Base-by-base conservation (phyloP, 208 protist genomes). In the Leishmania guyanensis region DNA sequence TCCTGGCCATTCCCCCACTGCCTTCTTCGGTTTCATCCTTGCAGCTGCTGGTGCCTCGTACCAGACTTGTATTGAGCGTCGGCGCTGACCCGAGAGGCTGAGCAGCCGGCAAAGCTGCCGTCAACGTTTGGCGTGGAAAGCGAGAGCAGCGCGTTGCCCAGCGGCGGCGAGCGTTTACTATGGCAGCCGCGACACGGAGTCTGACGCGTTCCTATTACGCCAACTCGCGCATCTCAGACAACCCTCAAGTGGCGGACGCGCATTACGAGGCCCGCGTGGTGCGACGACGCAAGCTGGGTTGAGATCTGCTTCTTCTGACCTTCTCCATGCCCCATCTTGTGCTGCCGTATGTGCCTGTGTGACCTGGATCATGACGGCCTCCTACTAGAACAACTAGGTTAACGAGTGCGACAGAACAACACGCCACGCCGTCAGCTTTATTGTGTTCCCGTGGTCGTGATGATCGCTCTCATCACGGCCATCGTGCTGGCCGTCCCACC, bases 311-410 rank as follows among this genome's bases (percentile, higher is more conserved):
- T 50, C 70, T 80, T 22, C 36, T 70, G 26, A 62, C 43, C 64
- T 84, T 82, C 66, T 85, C 66, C 36, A 17, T 85, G 78, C 75
- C 83, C 16, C 36, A 46, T 83, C 5, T 54, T 39, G 48, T 12
- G 69, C 78, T 10, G 39, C 74, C 56, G n/a, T 79, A 16, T 81
- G 79, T 43, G 75, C 75, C 3, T 20, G 85, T 0, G 65, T 81
- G 54, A 70, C 78, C 12, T 0, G 80, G 12, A 36, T 75, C 50
- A 60, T 83, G 54, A 75, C 60, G 33, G 60, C 54, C 9, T 60
- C 26, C 26, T 75, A 70, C 48, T 70, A 33, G 36, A 46, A 77
- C 6, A 54, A 75, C 2, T 33, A 68, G 33, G 68, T 69, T 62
- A n/a, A 29, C 56, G 22, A n/a, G 22, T 9, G 43, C 10, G 50